A percentile compares a stretch with the other conserved stretches of the same genome.
These are phyloP conservation scores for Pisolithus tinctorius DNA, from an alignment of 768 basidiomycete genomes.

Conservation along the genomic window DNA sequence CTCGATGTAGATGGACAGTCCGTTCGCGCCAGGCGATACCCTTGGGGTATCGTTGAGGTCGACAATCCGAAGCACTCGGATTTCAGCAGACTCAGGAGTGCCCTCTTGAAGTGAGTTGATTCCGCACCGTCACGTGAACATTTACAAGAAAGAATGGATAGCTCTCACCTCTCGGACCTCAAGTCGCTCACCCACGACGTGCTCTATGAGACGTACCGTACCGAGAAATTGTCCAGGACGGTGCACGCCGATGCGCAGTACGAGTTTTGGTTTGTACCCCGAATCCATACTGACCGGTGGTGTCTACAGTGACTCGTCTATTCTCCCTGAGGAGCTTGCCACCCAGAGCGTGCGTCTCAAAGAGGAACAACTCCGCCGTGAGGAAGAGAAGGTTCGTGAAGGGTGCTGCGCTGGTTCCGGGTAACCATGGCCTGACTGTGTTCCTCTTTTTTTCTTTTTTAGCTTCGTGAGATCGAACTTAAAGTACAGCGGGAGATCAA, in stretches of 20 bases:
- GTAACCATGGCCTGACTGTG: background rate
- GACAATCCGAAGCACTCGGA: conserved; percentile 99
- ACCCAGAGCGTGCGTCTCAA: conserved; percentile 96
- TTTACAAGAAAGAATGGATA: conserved; percentile 24
- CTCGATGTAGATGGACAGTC: conserved; percentile 88
- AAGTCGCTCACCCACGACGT: conserved; percentile 93
- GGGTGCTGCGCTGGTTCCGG: background rate
- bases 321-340: conserved; percentile 94
- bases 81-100: conserved; percentile 88
- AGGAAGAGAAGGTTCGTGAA: conserved; percentile 80
- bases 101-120: conserved; percentile 69
- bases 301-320: conserved; percentile 66
- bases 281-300: conserved; percentile 18
- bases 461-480: conserved; percentile 96
- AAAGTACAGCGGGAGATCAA: conserved; percentile 97
- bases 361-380: conserved; percentile 95
- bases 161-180: conserved; percentile 91
- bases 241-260: conserved; percentile 77
- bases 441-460: conserved; percentile 8
- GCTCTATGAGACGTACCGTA: conserved; percentile 95
- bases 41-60: conserved; percentile 98
- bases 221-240: conserved; percentile 90
- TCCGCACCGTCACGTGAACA: background rate
- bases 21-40: conserved; percentile 91
- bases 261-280: conserved; percentile 9